Percentiles rank a stretch among this genome's conserved stretches.
Evolutionary conservation across 352 stramenopile genomes (phyloP).

Genomic region (Poterioochromonas sp.): DNA sequence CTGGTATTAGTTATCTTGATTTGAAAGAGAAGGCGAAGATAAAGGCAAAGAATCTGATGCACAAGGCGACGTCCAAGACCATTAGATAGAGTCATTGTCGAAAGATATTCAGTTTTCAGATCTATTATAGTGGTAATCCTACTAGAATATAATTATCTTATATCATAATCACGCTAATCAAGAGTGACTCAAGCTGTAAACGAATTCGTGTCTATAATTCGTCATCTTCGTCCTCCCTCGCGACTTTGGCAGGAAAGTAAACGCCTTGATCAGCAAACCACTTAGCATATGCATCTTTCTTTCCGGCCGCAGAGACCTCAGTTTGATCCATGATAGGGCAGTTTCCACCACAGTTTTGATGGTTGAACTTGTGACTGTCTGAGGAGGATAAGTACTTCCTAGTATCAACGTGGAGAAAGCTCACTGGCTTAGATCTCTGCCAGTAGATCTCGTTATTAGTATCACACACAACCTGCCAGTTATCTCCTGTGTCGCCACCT

Average conservation of each 20-base stretch:
- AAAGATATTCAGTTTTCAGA: neutral
- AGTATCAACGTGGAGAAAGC: slow-evolving; percentile 52
- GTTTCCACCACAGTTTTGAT: slow-evolving; percentile 52
- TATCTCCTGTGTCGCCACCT: slow-evolving; percentile 57
- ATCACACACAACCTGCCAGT: slow-evolving; percentile 53
- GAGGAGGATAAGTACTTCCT: slow-evolving; percentile 48
- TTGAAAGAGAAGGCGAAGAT: too few relatives aligned
- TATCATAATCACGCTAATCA: too few relatives aligned
- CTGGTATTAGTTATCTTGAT: neutral
- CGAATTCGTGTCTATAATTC: too few relatives aligned
- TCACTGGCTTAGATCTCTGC: slow-evolving; percentile 46
- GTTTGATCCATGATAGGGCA: slow-evolving; percentile 47
- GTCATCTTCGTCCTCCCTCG: neutral
- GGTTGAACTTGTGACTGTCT: slow-evolving; percentile 48
- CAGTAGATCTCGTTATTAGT: slow-evolving; percentile 41
- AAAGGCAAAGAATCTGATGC: too few relatives aligned
- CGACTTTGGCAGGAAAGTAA: slow-evolving; percentile 15
- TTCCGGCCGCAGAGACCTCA: slow-evolving; percentile 37
- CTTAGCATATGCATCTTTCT: neutral
- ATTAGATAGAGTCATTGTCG: neutral
- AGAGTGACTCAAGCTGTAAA: too few relatives aligned
- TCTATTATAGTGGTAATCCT: neutral
- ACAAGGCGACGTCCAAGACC: neutral
- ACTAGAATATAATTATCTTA: too few relatives aligned
- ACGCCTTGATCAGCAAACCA: slow-evolving; percentile 22